Base-by-base conservation (phyloP, 164 flowering plant genomes). In the Umbilicus rupestris region DNA sequence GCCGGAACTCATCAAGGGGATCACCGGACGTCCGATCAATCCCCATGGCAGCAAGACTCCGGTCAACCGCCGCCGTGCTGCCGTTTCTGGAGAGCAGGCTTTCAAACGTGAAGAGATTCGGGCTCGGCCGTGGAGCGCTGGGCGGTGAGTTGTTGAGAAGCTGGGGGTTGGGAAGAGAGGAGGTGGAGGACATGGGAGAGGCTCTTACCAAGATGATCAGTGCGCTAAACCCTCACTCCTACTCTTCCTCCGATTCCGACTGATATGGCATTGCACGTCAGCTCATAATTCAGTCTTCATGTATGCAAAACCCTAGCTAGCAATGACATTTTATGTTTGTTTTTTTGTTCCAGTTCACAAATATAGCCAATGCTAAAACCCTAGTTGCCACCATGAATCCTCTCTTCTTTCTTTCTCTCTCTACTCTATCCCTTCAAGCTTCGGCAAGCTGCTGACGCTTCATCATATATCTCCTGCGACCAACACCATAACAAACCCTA, bases 111-210 rank as follows among this genome's bases (percentile, higher is more conserved):
- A 82, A 79, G 6, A 85, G 74, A 72, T 81, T 74, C 75, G 96
- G 93, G 16, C 77, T 81, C 11, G 69, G 80, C 20, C 78, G 76
- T 66, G 97, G 96, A 41, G 83, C 97, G 39, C 52, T 73, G 0
- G 96, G 95, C 11, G n/a, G 74, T 2, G 81, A 82, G 67, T 31
- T 89, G 57, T 58, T 89, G 19, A 77, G 78, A 47, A 78, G 79
- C 35, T 94, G 97, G 97, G 99, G 96, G 17, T 84, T 91, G 57
- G 96, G 71, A 59, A 83, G 72, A 35, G 97, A 89, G 33, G 96
- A 91, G 47, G n/a, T 87, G 31, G 84, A 83, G 67, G 97, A 88
- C 24, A 79, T 88, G 80, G 87, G 85, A 60, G 96, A 94, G 77
- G 22, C 69, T 6, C 75, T 89, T 42, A 80, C 86, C 5, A 87